Conservation (phyloP, 768 basidiomycete species). For the Solioccasus polychromus region DNA sequence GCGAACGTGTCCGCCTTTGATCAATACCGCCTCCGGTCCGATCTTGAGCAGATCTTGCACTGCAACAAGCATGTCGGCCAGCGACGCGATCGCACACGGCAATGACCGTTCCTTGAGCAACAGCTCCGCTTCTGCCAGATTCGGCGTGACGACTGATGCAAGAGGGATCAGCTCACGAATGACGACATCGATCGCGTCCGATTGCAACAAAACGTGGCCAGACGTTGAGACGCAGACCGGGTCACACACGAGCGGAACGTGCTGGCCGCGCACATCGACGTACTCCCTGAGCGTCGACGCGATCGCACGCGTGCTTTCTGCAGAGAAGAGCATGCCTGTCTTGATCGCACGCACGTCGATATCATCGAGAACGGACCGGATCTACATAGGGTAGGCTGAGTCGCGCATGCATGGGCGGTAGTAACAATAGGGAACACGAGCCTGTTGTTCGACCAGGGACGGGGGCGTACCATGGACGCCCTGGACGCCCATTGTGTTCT, state of each 20-base stretch:
- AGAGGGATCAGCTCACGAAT: conserved; percentile 67
- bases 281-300: conserved; percentile 46
- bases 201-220: conserved; percentile 72
- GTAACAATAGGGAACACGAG: conserved; percentile 25
- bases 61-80: conserved; percentile 62
- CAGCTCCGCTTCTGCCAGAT: conserved; percentile 75
- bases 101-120: conserved; percentile 45
- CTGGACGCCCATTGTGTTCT: conserved; percentile 85
- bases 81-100: conserved; percentile 34
- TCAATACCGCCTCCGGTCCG: conserved; percentile 57
- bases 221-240: conserved; percentile 92
- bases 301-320: conserved; percentile 49
- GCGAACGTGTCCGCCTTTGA: conserved; percentile 83
- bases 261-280: conserved; percentile 29
- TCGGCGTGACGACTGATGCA: conserved; percentile 76
- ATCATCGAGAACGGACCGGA: conserved; percentile 69
- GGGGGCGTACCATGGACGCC: conserved; percentile 66
- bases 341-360: conserved; percentile 73
- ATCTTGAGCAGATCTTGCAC: conserved; percentile 46
- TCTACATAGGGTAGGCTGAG: conserved; percentile 39
- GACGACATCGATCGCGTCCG: conserved; percentile 61
- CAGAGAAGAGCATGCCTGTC: conserved; percentile 84
- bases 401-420: not conserved
- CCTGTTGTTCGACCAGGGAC: conserved; percentile 74
- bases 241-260: conserved; percentile 71